These are phyloP conservation scores for Hypoxylon trugodes DNA, from an alignment of 495 filamentous ascomycete genomes.

Conservation along the genomic window DNA sequence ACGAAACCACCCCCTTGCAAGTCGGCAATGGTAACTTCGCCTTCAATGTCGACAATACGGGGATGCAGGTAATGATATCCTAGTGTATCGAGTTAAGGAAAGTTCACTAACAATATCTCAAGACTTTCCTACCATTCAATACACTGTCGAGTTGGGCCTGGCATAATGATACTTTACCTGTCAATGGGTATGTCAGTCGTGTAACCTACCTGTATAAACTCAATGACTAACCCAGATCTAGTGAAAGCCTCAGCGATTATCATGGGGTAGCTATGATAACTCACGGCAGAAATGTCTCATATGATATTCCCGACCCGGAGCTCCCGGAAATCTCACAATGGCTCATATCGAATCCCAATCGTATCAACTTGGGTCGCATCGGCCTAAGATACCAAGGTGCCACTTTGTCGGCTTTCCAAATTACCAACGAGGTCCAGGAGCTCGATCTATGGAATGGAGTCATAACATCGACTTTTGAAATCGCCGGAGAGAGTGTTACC, in stretches of 20 bases:
- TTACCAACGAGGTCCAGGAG: conserved; percentile 40
- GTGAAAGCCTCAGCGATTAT: conserved; percentile 34
- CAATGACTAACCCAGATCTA: not conserved
- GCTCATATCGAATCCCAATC: conserved; percentile 55
- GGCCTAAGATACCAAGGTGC: conserved; percentile 52
- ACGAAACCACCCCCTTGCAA: conserved; percentile 56
- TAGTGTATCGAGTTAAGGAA: not conserved
- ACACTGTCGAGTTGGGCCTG: conserved; percentile 58
- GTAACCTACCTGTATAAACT: not conserved
- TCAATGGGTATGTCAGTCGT: conserved; percentile 18
- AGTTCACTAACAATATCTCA: not conserved
- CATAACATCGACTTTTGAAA: conserved; percentile 47
- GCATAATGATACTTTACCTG: conserved; percentile 54
- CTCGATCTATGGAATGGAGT: conserved; percentile 51
- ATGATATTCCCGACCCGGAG: conserved; percentile 51
- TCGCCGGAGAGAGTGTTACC: conserved; percentile 41
- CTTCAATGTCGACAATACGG: conserved; percentile 63
- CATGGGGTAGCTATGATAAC: conserved; percentile 47
- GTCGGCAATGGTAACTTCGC: conserved; percentile 65
- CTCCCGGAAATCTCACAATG: conserved; percentile 51
- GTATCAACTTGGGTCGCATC: conserved; percentile 57
- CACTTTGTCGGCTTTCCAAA: conserved; percentile 41
- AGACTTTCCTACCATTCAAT: conserved; percentile 63
- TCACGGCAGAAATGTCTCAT: conserved; percentile 52
- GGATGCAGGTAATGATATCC: conserved; percentile 46